Percentiles rank a stretch among this genome's conserved stretches.
These are phyloP conservation scores for Paragyromitra xinjiangensis DNA, from an alignment of 495 filamentous ascomycete genomes.

Conservation along the genomic window DNA sequence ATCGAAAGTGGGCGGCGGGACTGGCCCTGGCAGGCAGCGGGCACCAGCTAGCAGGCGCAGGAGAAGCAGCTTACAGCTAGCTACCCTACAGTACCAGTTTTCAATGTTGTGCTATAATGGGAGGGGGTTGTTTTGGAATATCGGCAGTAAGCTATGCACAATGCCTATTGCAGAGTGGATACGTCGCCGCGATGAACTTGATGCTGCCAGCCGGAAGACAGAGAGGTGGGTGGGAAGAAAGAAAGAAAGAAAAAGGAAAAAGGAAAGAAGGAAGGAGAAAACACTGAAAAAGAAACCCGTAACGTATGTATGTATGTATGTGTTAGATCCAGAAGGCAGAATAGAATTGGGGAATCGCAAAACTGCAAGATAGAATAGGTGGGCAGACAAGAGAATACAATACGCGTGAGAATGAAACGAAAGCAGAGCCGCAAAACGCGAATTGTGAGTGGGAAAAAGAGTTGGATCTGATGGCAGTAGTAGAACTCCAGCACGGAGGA, in stretches of 20 bases:
- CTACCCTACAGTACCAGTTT: constrained; percentile 48
- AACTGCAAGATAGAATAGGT: constrained; percentile 23
- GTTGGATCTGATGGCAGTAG: constrained; percentile 38
- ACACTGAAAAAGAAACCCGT: constrained; percentile 24
- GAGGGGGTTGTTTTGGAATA: constrained; percentile 47
- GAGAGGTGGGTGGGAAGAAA: constrained; percentile 22
- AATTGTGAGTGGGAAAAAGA: constrained; percentile 31
- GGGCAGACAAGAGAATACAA: constrained; percentile 27
- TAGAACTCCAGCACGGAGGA: constrained; percentile 20
- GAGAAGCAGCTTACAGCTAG: constrained; percentile 46
- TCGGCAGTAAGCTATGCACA: constrained; percentile 52
- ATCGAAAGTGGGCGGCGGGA: constrained; percentile 44
- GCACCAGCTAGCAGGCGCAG: constrained; percentile 48
- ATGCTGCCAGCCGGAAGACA: constrained; percentile 33
- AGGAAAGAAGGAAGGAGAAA: constrained; percentile 40
- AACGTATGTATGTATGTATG: constrained; percentile 8
- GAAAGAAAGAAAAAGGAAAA: constrained; percentile 27
- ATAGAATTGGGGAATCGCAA: constrained; percentile 7
- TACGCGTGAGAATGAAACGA: constrained; percentile 30
- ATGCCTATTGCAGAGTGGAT: constrained; percentile 51
- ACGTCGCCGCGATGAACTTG: constrained; percentile 45
- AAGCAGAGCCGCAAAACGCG: constrained; percentile 35
- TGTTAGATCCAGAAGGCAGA: constrained; percentile 16
- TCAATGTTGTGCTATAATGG: constrained; percentile 49
- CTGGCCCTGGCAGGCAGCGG: constrained; percentile 40